These are phyloP conservation scores for Huntiella abstrusa DNA, from an alignment of 2,329 filamentous ascomycete genomes.

Conservation along the genomic window DNA sequence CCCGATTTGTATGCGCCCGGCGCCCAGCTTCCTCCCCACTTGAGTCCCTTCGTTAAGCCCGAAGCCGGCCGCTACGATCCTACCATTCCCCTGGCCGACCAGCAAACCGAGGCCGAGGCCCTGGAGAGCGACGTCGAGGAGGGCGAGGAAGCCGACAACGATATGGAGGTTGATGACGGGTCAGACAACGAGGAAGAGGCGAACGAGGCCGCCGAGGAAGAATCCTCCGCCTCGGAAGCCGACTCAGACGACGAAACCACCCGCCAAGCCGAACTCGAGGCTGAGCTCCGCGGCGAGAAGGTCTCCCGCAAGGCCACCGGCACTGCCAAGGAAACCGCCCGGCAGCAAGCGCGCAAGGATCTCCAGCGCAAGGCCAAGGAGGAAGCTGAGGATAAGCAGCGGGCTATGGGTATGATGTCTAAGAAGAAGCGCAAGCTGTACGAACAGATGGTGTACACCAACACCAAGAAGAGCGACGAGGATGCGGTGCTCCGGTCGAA, in stretches of 20 bases:
- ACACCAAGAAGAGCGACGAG: slow-evolving; percentile 82
- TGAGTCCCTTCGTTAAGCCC: slow-evolving; percentile 87
- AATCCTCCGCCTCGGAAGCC: slow-evolving; percentile 21
- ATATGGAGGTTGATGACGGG: slow-evolving; percentile 25
- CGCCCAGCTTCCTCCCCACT: slow-evolving; percentile 73
- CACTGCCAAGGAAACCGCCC: slow-evolving; percentile 38
- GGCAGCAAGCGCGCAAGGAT: slow-evolving; percentile 52
- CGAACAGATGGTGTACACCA: slow-evolving; percentile 93
- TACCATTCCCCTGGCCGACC: slow-evolving; percentile 64
- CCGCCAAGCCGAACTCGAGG: slow-evolving; percentile 80
- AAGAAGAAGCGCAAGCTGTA: slow-evolving; percentile 95
- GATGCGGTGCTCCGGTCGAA: slow-evolving; percentile 74
- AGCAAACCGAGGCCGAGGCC: slow-evolving; percentile 73
- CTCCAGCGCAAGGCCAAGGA: slow-evolving; percentile 50
- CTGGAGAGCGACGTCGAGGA: slow-evolving; percentile 46
- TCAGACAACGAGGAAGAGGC: slow-evolving; percentile 20
- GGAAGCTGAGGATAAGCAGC: slow-evolving; percentile 74
- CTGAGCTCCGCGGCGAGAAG: slow-evolving; percentile 59
- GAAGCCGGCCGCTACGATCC: slow-evolving; percentile 84
- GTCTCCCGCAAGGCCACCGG: slow-evolving; percentile 26
- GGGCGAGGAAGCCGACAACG: slow-evolving; percentile 27
- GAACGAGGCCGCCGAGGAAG: slow-evolving; percentile 29
- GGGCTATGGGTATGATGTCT: slow-evolving; percentile 94
- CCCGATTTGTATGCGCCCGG: slow-evolving; percentile 81
- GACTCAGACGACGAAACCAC: slow-evolving; percentile 23